Evolutionary conservation across 371 early-diverging fungal species (phyloP), one percentile per base, ranked within the genome.

Genomic region (Dinochytrium kinnereticum): DNA sequence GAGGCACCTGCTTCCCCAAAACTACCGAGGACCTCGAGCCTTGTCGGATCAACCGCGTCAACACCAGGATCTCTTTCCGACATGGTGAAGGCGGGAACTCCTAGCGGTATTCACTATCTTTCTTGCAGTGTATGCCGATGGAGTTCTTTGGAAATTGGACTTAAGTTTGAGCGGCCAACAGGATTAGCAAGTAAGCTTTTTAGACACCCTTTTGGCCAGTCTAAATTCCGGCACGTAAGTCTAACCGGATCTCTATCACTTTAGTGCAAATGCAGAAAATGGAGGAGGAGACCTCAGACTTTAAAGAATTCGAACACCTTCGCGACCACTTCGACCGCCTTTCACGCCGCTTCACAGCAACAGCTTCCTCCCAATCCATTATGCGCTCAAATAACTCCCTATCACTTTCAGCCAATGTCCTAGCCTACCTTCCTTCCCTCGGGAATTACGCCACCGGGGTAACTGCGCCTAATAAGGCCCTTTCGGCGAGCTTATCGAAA

Each of bases 81-180:
- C 19, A 21, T 64, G 17, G 30, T 17, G 33, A 55, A 59, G 28
- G 15, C 66, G 19, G 49, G 28, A 19, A 26, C 33, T 28, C 3
- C 69, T 10, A 67, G 40, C 19, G 74, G 75, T 36, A 64, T 72
- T 7, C 82, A 85, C 61, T 80, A 80, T 59, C 73, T 97, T 37
- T 77, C 88, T 0, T 97, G 98, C 80, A 87, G 93, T 24, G 90
- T 93, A 10, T 97, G 98, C 76, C 88, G 91, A 19, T 97, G 98
- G 98, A 92, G 91, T 73, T 96, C 97, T 26, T 90, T 91, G 68
- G 94, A 94, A 67, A 91, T 95, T 69, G 90, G 88, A 36, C 87
- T 95, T 89, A 89, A 90, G 33, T 97, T 97, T 85, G 95, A 95
- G 71, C 91, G 94, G 64, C 92, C 96, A 0, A 96, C 96, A 3